Percentiles rank a stretch among this genome's conserved stretches.
phyloP scores from a whole-genome alignment of 2,329 filamentous ascomycete genomes.

The Aspergillus tanneri region DNA sequence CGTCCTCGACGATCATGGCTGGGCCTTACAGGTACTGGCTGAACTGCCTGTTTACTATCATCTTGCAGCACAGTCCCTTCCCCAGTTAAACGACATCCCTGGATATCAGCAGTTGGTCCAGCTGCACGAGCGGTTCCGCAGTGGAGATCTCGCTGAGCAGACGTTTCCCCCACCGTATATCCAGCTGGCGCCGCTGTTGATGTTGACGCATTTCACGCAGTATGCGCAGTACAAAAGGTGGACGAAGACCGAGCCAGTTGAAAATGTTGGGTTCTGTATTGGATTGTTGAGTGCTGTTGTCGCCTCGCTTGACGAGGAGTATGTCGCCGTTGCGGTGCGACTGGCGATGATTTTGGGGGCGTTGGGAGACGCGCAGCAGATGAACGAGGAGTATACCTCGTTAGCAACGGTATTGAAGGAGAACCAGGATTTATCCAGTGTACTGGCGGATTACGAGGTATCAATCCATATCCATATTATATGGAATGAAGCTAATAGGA shows the following conservation, averaged over 20 bases:
- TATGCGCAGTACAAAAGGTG: constrained; percentile 13
- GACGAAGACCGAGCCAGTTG: constrained; percentile 4
- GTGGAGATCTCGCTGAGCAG: constrained; percentile 5
- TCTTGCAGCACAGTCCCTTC: constrained; percentile 6
- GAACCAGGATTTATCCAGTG: background rate
- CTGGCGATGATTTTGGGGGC: constrained; percentile 17
- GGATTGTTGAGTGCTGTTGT: constrained; percentile 19
- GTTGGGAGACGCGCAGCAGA: constrained; percentile 17
- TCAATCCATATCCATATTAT: background rate
- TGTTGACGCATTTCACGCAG: constrained; percentile 20
- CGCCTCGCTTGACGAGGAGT: constrained; percentile 6
- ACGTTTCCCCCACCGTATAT: constrained; percentile 19
- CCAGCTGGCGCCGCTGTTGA: constrained; percentile 20
- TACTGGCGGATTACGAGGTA: constrained; percentile 11
- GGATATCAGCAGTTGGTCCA: constrained; percentile 10
- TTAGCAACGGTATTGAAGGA: constrained; percentile 15
- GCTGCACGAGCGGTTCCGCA: constrained; percentile 14
- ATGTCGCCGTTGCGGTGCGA: constrained; percentile 16
- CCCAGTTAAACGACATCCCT: constrained; percentile 2
- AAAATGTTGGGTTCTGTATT: constrained; percentile 21
- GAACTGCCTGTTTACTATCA: constrained; percentile 17
- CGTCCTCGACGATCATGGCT: constrained; percentile 15
- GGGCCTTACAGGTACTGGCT: constrained; percentile 16
- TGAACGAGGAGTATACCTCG: constrained; percentile 16
- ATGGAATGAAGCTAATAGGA: background rate